phyloP scores from a whole-genome alignment of 352 stramenopile species.

The Blastocystis sp. region DNA sequence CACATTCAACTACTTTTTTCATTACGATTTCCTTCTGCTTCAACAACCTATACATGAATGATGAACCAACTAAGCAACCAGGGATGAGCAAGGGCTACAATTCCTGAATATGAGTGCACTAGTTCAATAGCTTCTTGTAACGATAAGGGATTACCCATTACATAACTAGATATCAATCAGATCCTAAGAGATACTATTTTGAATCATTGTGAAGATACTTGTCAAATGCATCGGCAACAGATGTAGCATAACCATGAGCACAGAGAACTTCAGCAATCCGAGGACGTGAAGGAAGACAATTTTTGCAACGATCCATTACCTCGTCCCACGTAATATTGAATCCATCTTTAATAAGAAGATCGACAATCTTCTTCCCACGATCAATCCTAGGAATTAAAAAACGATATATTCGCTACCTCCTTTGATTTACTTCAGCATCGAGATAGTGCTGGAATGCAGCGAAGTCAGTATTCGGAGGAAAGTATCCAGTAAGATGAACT shows the following conservation, averaged over 20 bases:
- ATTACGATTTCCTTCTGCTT: background rate
- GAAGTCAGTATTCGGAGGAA: conserved; percentile 10
- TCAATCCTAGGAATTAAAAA: conserved; percentile 12
- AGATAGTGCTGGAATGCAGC: background rate
- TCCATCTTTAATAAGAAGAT: background rate
- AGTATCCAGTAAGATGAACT: conserved; percentile 44
- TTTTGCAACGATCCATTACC: conserved; percentile 8
- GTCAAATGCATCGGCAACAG: conserved; percentile 26
- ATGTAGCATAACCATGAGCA: background rate
- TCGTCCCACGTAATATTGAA: conserved; percentile 41
- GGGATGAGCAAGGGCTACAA: conserved; percentile 24
- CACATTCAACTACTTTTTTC: background rate
- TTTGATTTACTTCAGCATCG: background rate
- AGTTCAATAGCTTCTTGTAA: conserved; percentile 18
- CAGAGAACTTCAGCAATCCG: conserved; percentile 35
- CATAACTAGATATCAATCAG: conserved; percentile 11
- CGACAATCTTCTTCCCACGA: conserved; percentile 21
- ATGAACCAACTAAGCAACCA: background rate
- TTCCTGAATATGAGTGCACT: background rate
- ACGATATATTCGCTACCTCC: background rate
- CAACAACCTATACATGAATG: conserved; percentile 2
- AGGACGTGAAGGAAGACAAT: conserved; percentile 29
- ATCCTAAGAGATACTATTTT: background rate
- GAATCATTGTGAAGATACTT: background rate
- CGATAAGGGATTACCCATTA: background rate